Evolutionary conservation across 371 early-diverging fungal species (phyloP), one percentile per base, ranked within the genome.

Genomic region (Choanephora cucurbitarum): DNA sequence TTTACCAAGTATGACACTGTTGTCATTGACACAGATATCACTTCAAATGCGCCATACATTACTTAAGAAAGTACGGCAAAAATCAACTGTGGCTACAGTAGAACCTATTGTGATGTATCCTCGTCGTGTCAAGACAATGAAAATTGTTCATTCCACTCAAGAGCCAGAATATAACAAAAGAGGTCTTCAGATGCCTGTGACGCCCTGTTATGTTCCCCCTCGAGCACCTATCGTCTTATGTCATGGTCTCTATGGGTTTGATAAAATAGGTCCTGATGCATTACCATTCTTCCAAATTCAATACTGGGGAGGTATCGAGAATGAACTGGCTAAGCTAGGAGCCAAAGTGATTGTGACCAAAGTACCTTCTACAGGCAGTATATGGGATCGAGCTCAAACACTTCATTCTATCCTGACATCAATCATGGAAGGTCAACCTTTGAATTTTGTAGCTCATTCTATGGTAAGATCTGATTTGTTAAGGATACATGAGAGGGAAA

Each of bases 211-310:
- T 68, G 62, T 78, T 45, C 85, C 93, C 14, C 92, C 93, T 9
- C 75, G 89, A 21, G 79, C 91, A 44, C 91, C 93, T 17, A 81
- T 95, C 52, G 91, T 94, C 5, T 79, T 95, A 17, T 94, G 94
- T 68, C 95, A 94, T 71, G 95, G 93, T 0, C 75, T 96, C 23
- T 96, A 90, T 75, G 96, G 96, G 0, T 96, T 89, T 63, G 94
- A 96, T 71, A 84, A 83, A 47, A 67, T 83, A 24, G 84, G 94
- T 1, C 92, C 92, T 0, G 86, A 84, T 22, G 64, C 82, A 15
- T 64, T 92, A 19, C 97, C 97, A 0, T 65, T 73, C 17, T 70
- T 95, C 19, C 95, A 92, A 69, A 71, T 92, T 18, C 90, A 90
- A 43, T 96, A 96, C 65, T 96, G 95, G 95, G 80, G 84, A 22